Base-by-base conservation (phyloP, 1,284 basidiomycete genomes). In the Termitomyces sp. region DNA sequence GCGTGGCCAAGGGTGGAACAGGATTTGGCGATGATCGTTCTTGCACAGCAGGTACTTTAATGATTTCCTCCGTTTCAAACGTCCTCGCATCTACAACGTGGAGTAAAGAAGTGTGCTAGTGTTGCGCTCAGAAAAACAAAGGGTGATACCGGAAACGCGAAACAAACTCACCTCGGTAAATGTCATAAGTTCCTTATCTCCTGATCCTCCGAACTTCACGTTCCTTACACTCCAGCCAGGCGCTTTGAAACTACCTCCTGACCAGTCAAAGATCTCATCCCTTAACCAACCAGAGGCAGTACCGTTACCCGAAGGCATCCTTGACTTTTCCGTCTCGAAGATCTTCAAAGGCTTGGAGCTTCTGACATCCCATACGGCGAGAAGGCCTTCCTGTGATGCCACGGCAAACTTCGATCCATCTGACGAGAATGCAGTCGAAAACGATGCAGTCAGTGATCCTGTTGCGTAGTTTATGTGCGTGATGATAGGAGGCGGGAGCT, bases 401-500 rank as follows among this genome's bases (percentile, higher is more conserved):
- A 94, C 89, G 0, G 90, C 91, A 64, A 93, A 94, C 62, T 91
- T 90, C 46, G 78, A 77, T 0, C 91, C 90, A 61, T 91, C 86
- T 0, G 83, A 72, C 3, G 85, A 90, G 75, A 92, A 95, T 0
- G 90, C 82, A 0, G 90, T 91, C 13, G 85, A 88, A 69, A 94
- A 94, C n/a, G 88, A 88, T 2, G 88, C 84, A 1, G 82, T 79
- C 17, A 84, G 74, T 0, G 81, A 74, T 26, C 73, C 65, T 31
- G 71, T 70, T 12, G 73, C 65, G 57, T 74, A 75, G 19, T 68
- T 57, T 34, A 69, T 63, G 38, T 68, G 61, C 19, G 65, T 62
- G 34, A 69, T 58, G 64, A 76, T 73, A 24, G 81, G 77, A 30
- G 80, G 71, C 1, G 85, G 85, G 12, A 87, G 76, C 24, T 74